These are phyloP conservation scores for Botrytis sinoallii DNA, from an alignment of 2,329 filamentous ascomycete species.

Conservation along the genomic window DNA sequence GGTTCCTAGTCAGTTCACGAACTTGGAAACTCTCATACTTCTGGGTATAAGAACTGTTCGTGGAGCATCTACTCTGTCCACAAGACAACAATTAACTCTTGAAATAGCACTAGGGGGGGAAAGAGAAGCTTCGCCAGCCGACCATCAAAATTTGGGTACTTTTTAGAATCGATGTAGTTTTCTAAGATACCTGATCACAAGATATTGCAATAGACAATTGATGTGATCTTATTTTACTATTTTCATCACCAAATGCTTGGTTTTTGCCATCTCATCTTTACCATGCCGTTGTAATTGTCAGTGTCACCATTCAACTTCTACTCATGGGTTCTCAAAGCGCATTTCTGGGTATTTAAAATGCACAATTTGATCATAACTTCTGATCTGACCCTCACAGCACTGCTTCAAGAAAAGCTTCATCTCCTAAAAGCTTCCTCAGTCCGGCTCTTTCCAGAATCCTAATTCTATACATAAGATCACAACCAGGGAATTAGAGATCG, in stretches of 20 bases:
- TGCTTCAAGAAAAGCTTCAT: neutral
- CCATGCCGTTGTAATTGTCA: neutral
- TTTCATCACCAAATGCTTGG: neutral
- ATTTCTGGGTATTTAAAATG: neutral
- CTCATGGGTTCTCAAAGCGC: neutral
- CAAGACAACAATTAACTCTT: neutral
- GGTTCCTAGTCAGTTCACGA: neutral
- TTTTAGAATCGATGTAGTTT: neutral
- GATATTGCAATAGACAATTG: neutral
- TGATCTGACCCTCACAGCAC: neutral
- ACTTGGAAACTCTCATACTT: neutral
- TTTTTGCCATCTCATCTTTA: neutral
- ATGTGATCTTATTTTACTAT: neutral
- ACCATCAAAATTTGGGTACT: neutral
- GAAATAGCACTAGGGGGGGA: fast-evolving
- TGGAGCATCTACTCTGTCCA: neutral
- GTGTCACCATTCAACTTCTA: neutral
- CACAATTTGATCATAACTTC: neutral
- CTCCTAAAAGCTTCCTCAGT: neutral
- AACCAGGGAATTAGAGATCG: fast-evolving
- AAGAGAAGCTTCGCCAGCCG: neutral
- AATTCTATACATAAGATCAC: neutral
- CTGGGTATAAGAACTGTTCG: neutral
- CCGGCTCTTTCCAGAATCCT: neutral
- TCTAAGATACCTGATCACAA: fast-evolving